Percentiles rank a stretch among this genome's conserved stretches.
phyloP scores from a whole-genome alignment of 169 alveolate species.

The Plasmodium adleri region DNA sequence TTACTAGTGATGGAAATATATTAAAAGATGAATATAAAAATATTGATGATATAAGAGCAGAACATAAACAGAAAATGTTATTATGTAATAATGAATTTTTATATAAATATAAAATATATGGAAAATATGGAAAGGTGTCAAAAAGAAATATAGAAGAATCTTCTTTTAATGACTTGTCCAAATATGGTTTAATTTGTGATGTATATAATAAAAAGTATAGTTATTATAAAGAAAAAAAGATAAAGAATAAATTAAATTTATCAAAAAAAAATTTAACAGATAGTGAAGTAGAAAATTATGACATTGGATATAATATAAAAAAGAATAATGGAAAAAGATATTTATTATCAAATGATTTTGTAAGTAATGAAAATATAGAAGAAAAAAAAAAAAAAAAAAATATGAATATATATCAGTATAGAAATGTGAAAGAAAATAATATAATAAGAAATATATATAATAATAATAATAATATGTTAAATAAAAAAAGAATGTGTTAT shows the following conservation, averaged over 20 bases:
- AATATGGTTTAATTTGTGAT: slow-evolving; percentile 23
- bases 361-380: background rate
- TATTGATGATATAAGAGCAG: background rate
- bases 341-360: background rate
- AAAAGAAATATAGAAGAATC: background rate
- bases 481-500: too few relatives aligned
- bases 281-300: slow-evolving; percentile 9
- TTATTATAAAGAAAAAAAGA: slow-evolving; percentile 3
- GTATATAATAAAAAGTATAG: slow-evolving; percentile 14
- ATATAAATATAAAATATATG: background rate
- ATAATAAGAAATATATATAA: too few relatives aligned
- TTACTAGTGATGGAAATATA: too few relatives aligned
- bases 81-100: background rate
- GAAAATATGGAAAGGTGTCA: background rate
- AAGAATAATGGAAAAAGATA: background rate
- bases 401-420: too few relatives aligned
- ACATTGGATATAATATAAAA: background rate
- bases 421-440: too few relatives aligned
- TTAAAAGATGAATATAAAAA: too few relatives aligned
- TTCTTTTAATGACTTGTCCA: background rate
- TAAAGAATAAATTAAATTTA: slow-evolving; percentile 8
- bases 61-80: slow-evolving; percentile 1
- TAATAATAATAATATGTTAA: too few relatives aligned
- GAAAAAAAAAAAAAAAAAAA: too few relatives aligned
- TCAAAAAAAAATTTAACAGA: slow-evolving; percentile 5